A percentile compares a stretch with the other conserved stretches of the same genome.
Conservation (phyloP, 768 basidiomycete genomes). For the Lactifluus volemus region DNA sequence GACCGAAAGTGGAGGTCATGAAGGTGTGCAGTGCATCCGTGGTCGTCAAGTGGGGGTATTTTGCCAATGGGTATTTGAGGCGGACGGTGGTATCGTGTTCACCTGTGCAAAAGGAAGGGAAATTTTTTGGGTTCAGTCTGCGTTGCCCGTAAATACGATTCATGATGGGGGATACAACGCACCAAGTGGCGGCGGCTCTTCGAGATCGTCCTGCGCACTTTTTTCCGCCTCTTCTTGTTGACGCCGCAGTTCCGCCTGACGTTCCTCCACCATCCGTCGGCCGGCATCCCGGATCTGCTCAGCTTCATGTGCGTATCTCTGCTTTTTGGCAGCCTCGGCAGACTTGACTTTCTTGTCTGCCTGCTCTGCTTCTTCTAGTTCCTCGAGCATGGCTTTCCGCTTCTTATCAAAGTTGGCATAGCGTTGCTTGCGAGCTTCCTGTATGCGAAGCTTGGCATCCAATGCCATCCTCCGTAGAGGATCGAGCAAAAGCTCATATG, state of each 20-base stretch:
- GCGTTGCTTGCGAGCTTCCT: conserved; percentile 60
- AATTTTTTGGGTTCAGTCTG: too few relatives aligned
- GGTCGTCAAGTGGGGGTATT: conserved; percentile 49
- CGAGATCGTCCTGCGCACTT: conserved; percentile 29
- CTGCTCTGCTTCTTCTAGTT: conserved; percentile 67
- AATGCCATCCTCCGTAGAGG: conserved; percentile 69
- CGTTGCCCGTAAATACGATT: background rate
- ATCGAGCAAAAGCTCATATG: conserved; percentile 74
- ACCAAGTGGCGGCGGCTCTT: conserved; percentile 54
- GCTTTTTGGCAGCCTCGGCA: conserved; percentile 54
- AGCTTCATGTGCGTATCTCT: conserved; percentile 46
- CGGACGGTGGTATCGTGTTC: conserved; percentile 68
- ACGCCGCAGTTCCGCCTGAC: conserved; percentile 42
- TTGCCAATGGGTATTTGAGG: conserved; percentile 55
- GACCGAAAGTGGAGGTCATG: conserved; percentile 48
- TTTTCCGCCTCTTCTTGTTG: conserved; percentile 36
- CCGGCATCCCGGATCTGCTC: conserved; percentile 74
- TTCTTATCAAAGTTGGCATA: conserved; percentile 64
- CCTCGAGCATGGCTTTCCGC: conserved; percentile 64
- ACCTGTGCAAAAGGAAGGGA: conserved; percentile 29
- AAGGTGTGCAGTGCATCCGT: conserved; percentile 40
- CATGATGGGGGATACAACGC: background rate
- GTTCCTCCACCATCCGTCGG: conserved; percentile 55
- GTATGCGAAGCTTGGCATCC: conserved; percentile 68
- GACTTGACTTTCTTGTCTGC: conserved; percentile 63